Evolutionary conservation across 2,329 filamentous ascomycete species (phyloP).

Genomic region (Phyllosticta capitalensis): DNA sequence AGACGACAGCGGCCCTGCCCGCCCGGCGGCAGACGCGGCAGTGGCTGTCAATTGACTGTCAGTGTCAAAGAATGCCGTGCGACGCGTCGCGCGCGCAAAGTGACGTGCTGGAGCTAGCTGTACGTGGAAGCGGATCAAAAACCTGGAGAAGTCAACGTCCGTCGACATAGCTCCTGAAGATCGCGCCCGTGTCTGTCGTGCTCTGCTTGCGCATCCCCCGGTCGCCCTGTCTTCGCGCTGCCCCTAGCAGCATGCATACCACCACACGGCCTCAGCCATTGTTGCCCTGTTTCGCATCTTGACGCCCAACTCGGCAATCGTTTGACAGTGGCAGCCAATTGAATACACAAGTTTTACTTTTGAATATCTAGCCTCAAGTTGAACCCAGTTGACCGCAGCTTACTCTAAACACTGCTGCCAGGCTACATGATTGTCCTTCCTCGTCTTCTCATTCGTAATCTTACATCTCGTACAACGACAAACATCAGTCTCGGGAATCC

Average conservation of each 20-base stretch:
- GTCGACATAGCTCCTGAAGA: background rate
- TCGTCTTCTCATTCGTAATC: conserved; percentile 4
- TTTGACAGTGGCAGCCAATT: background rate
- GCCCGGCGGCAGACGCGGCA: background rate
- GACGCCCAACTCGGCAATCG: background rate
- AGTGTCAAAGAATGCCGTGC: background rate
- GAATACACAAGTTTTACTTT: background rate
- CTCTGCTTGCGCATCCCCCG: background rate
- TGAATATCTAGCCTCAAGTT: background rate
- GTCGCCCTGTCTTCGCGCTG: background rate
- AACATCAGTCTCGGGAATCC: background rate
- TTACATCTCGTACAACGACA: conserved; percentile 2
- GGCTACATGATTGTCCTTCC: conserved; percentile 3
- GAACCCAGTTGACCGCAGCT: background rate
- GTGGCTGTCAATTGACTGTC: background rate
- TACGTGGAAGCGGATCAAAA: no score
- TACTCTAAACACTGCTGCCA: background rate
- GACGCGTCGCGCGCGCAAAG: background rate
- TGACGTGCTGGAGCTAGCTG: no score
- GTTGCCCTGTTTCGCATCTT: background rate
- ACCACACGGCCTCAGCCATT: no score
- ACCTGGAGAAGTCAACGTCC: no score
- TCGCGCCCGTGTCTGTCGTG: background rate
- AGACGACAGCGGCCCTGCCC: background rate
- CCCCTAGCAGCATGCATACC: background rate